phyloP scores from a whole-genome alignment of 2,329 filamentous ascomycete genomes.

The Colletotrichum lini region DNA sequence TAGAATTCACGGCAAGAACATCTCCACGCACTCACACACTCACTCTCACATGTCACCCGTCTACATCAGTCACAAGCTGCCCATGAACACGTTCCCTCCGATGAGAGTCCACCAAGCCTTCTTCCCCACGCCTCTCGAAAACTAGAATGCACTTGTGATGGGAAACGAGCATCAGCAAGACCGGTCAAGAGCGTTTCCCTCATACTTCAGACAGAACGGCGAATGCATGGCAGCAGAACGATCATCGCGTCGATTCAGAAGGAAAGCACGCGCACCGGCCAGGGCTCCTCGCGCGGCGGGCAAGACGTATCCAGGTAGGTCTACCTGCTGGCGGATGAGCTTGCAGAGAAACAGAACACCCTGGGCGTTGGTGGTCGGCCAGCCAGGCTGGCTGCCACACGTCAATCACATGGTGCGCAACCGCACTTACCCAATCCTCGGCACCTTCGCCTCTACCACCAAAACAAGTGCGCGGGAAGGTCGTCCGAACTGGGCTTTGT shows the following conservation, averaged over 20 bases:
- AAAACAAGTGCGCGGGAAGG: neutral
- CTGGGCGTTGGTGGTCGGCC: neutral
- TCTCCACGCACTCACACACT: neutral
- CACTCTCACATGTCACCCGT: neutral
- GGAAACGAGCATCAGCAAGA: neutral
- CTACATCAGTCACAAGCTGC: neutral
- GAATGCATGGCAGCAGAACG: neutral
- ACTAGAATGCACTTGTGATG: neutral
- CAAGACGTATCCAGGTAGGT: neutral
- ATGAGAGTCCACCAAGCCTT: neutral
- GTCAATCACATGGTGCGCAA: constrained; percentile 9
- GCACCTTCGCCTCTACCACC: neutral
- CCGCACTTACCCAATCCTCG: neutral
- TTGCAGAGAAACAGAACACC: neutral
- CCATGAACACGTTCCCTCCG: neutral
- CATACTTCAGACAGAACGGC: too few relatives aligned
- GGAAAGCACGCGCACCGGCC: too few relatives aligned
- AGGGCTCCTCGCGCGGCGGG: neutral
- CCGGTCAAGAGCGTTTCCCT: neutral
- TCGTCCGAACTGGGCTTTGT: constrained; percentile 9
- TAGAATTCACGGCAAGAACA: neutral
- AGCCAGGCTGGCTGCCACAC: neutral
- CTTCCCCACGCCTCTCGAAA: too few relatives aligned
- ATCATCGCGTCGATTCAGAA: neutral
- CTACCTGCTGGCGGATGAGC: neutral